A percentile compares a stretch with the other conserved stretches of the same genome.
These are phyloP conservation scores for Naganishia vishniacii DNA, from an alignment of 768 basidiomycete genomes.

Conservation along the genomic window DNA sequence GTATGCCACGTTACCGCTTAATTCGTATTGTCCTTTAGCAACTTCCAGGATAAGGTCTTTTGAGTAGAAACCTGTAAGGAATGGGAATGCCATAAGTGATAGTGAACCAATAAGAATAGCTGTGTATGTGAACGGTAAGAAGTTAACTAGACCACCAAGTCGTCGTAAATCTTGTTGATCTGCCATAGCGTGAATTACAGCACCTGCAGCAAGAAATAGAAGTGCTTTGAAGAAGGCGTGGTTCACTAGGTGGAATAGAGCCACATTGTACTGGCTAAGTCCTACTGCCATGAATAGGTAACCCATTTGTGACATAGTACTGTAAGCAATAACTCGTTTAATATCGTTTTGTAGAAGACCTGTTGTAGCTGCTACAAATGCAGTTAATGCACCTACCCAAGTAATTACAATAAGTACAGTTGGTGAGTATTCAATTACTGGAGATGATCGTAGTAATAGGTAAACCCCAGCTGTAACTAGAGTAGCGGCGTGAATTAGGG, in stretches of 20 bases:
- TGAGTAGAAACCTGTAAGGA: slow-evolving; percentile 36
- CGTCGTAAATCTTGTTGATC: slow-evolving; percentile 37
- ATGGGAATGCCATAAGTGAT: slow-evolving; percentile 34
- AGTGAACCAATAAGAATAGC: slow-evolving; percentile 36
- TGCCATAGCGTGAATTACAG: slow-evolving; percentile 34
- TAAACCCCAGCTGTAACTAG: slow-evolving; percentile 35
- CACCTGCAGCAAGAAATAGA: slow-evolving; percentile 34
- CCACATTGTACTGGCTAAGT: slow-evolving; percentile 7
- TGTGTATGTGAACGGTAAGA: slow-evolving; percentile 36
- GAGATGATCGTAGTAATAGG: slow-evolving; percentile 34
- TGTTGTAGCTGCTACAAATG: slow-evolving; percentile 34
- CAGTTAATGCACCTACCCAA: slow-evolving; percentile 34
- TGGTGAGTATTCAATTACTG: slow-evolving; percentile 33
- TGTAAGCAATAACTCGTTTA: slow-evolving; percentile 31
- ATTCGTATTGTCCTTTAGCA: slow-evolving; percentile 30
- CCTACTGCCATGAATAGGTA: slow-evolving; percentile 29
- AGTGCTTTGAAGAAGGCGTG: slow-evolving; percentile 29
- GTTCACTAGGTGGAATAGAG: slow-evolving; percentile 14
- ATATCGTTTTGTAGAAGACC: slow-evolving; percentile 34
- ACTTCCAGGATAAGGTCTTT: slow-evolving; percentile 38
- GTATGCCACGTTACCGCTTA: slow-evolving; percentile 28
- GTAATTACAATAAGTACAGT: slow-evolving; percentile 35
- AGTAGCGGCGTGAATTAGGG: slow-evolving; percentile 34
- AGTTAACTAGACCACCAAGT: slow-evolving; percentile 34
- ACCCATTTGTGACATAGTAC: slow-evolving; percentile 31